Percentiles rank a stretch among this genome's conserved stretches.
Conservation (phyloP, 202 grass and related monocot species). For the Dendrocalamus latiflorus region DNA sequence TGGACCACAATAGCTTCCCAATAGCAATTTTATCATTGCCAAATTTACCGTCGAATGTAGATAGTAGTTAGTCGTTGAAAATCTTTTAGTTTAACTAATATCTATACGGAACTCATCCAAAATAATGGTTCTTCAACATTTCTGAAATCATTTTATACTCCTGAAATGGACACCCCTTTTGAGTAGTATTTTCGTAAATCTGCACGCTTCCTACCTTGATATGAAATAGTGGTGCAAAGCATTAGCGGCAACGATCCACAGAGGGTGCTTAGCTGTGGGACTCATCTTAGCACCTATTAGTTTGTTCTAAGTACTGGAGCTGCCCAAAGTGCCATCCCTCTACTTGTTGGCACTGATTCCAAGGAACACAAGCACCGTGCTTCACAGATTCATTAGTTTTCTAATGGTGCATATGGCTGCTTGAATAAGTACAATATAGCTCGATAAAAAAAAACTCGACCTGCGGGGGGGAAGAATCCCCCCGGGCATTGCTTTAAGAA, state of each 20-base stretch:
- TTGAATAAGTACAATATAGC: not conserved
- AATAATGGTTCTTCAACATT: not conserved
- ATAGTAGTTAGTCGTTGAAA: not conserved
- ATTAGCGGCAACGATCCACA: not conserved
- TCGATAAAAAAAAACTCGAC: no score
- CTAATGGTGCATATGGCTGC: not conserved
- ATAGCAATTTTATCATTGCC: not conserved
- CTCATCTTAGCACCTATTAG: not conserved
- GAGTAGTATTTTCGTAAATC: not conserved
- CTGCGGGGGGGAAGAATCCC: no score
- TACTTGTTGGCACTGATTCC: not conserved
- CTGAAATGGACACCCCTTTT: not conserved
- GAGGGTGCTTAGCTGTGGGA: not conserved
- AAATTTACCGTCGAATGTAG: not conserved
- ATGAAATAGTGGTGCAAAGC: not conserved
- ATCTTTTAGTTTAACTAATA: not conserved
- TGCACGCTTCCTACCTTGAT: not conserved
- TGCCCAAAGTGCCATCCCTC: not conserved
- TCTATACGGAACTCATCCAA: not conserved
- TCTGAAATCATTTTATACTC: not conserved
- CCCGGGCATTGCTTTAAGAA: no score
- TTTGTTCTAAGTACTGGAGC: not conserved
- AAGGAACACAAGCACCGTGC: not conserved
- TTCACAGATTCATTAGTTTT: not conserved
- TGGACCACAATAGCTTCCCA: not conserved